These are phyloP conservation scores for Mycosphaerelloides madeirae DNA, from an alignment of 2,329 filamentous ascomycete species.

Conservation along the genomic window DNA sequence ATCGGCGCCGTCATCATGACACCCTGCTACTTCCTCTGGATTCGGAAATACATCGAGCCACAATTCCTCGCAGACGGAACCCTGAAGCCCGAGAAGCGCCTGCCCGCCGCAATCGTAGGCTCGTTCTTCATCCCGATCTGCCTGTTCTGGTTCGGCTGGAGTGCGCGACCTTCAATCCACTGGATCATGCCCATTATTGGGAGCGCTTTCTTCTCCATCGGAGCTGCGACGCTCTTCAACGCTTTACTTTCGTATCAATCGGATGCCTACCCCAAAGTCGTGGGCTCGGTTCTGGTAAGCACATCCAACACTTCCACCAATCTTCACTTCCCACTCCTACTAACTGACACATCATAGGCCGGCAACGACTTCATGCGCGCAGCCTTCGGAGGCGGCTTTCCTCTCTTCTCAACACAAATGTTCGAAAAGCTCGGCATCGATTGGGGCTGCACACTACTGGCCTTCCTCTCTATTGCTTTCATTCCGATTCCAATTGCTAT, in stretches of 20 bases:
- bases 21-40: constrained; percentile 30
- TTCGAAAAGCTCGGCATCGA: constrained; percentile 2
- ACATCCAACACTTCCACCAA: not conserved
- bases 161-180: constrained; percentile 10
- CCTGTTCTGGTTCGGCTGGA: constrained; percentile 34
- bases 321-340: not conserved
- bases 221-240: constrained; percentile 40
- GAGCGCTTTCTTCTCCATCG: not conserved
- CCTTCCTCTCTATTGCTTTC: constrained; percentile 29
- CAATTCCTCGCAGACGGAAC: constrained; percentile 36
- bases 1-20: constrained; percentile 32
- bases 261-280: constrained; percentile 37
- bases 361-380: not conserved
- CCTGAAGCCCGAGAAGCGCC: constrained; percentile 26
- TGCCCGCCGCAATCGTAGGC: constrained; percentile 29
- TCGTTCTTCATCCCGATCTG: constrained; percentile 29
- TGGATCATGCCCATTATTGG: constrained; percentile 3
- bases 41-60: constrained; percentile 33
- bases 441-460: not conserved
- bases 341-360: not conserved
- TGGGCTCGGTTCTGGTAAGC: constrained; percentile 24
- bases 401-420: constrained; percentile 32
- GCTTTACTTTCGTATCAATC: constrained; percentile 38
- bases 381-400: constrained; percentile 32
- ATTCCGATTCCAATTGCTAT: constrained; percentile 39